Percentiles rank a stretch among this genome's conserved stretches.
These are phyloP conservation scores for Acanthamoeba pearcei DNA, from an alignment of 208 protist genomes.

Conservation along the genomic window DNA sequence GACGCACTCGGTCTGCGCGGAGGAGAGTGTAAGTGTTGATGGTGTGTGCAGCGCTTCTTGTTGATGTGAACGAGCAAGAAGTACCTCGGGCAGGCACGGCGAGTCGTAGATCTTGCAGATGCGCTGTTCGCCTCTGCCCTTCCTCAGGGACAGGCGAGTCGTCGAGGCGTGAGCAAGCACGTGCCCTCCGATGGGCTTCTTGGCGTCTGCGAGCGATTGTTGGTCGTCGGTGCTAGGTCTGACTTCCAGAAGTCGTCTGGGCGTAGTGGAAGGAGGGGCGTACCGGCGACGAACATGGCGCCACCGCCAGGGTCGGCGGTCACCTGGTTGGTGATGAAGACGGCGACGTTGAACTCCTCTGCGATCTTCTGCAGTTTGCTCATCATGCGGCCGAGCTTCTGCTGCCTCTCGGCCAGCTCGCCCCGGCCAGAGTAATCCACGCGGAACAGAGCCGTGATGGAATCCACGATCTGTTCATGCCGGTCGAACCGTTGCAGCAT, in stretches of 20 bases:
- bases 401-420: slow-evolving; percentile 96
- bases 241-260: not conserved
- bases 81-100: slow-evolving; percentile 96
- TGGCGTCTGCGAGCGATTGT: slow-evolving; percentile 86
- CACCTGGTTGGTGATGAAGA: slow-evolving; percentile 89
- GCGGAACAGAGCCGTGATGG: slow-evolving; percentile 98
- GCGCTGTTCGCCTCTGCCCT: slow-evolving; percentile 95
- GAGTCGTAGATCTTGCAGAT: slow-evolving; percentile 99
- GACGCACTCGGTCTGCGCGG: slow-evolving; percentile 75
- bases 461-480: slow-evolving; percentile 95
- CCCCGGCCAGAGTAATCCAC: slow-evolving; percentile 97
- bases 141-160: slow-evolving; percentile 91
- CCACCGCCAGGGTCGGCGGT: slow-evolving; percentile 88
- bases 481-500: not conserved
- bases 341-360: slow-evolving; percentile 95
- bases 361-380: slow-evolving; percentile 96
- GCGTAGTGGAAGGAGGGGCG: not conserved
- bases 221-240: too few species aligned
- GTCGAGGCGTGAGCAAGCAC: slow-evolving; percentile 99
- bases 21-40: not conserved
- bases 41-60: not conserved
- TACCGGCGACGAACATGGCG: slow-evolving; percentile 85
- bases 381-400: slow-evolving; percentile 88
- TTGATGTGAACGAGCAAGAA: slow-evolving; percentile 72
- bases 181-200: slow-evolving; percentile 94